Evolutionary conservation across 2,329 filamentous ascomycete species (phyloP).

Genomic region (Colletotrichum agaves): DNA sequence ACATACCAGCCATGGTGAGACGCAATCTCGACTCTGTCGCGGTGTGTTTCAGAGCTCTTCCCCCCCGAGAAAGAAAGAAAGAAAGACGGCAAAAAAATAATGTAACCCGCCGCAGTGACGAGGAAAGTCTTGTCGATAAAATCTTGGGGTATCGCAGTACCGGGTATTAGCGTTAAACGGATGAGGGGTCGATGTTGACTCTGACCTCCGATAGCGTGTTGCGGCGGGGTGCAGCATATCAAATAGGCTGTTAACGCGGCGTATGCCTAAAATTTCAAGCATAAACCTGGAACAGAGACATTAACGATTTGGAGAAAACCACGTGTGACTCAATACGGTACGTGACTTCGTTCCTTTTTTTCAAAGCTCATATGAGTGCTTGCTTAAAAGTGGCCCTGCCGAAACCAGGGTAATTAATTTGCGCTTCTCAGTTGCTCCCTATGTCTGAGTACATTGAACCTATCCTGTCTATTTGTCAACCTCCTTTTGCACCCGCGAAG

Average conservation of each 20-base stretch:
- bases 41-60: constrained; percentile 18
- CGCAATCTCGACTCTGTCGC: constrained; percentile 4
- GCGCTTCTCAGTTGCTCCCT: not conserved
- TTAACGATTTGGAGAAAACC: too few species aligned
- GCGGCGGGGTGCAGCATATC: constrained; percentile 13
- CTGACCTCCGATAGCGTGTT: constrained; percentile 13
- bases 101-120: not conserved
- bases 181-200: constrained; percentile 24
- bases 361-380: too few species aligned
- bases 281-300: too few species aligned
- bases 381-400: too few species aligned
- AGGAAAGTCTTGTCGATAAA: constrained; percentile 15
- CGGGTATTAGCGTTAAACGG: constrained; percentile 18
- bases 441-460: not conserved
- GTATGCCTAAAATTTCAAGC: too few species aligned
- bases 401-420: not conserved
- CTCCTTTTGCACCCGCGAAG: constrained; percentile 37
- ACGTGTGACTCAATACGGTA: too few species aligned
- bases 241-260: not conserved
- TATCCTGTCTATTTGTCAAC: constrained; percentile 26
- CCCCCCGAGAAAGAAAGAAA: constrained; percentile 9
- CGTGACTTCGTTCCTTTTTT: too few species aligned
- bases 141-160: constrained; percentile 10
- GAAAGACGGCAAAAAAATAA: not conserved
- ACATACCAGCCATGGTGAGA: constrained; percentile 39